phyloP scores from a whole-genome alignment of 805 yeast genomes.

The Hanseniaspora lindneri region DNA sequence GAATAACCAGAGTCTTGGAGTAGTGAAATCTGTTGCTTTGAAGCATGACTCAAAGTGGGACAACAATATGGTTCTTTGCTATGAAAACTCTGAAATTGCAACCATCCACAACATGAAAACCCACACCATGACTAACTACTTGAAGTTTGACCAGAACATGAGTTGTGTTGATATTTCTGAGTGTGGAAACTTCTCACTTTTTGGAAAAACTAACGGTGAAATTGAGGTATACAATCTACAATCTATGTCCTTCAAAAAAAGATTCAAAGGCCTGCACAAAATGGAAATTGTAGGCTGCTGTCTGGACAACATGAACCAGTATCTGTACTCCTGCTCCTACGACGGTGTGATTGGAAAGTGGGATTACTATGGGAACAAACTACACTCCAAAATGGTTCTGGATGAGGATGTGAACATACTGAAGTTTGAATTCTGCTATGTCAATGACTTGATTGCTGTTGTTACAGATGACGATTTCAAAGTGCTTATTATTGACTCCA shows the following conservation, averaged over 20 bases:
- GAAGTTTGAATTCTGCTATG: conserved; percentile 45
- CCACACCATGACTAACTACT: conserved; percentile 45
- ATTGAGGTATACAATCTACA: conserved; percentile 82
- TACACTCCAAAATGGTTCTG: conserved; percentile 52
- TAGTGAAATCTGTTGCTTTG: conserved; percentile 51
- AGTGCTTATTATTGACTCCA: conserved; percentile 68
- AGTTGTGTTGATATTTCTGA: conserved; percentile 69
- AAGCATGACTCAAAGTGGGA: conserved; percentile 87
- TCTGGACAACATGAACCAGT: conserved; percentile 79
- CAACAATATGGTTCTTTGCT: conserved; percentile 68
- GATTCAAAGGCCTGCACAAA: conserved; percentile 50
- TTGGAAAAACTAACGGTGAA: conserved; percentile 80
- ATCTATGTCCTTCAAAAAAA: conserved; percentile 71
- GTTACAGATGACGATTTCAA: conserved; percentile 71
- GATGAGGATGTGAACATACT: conserved; percentile 68
- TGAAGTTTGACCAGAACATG: conserved; percentile 61
- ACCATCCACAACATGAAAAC: conserved; percentile 79
- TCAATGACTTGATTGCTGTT: conserved; percentile 74
- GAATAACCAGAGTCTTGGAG: conserved; percentile 41
- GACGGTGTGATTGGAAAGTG: conserved; percentile 85
- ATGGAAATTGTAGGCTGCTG: conserved; percentile 80
- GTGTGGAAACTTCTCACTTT: conserved; percentile 90
- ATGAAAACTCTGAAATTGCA: conserved; percentile 69
- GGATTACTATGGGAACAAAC: conserved; percentile 62
- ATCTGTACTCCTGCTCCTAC: conserved; percentile 74